These are phyloP conservation scores for Quercus tomentella DNA, from an alignment of 331 rosid species.

Conservation along the genomic window DNA sequence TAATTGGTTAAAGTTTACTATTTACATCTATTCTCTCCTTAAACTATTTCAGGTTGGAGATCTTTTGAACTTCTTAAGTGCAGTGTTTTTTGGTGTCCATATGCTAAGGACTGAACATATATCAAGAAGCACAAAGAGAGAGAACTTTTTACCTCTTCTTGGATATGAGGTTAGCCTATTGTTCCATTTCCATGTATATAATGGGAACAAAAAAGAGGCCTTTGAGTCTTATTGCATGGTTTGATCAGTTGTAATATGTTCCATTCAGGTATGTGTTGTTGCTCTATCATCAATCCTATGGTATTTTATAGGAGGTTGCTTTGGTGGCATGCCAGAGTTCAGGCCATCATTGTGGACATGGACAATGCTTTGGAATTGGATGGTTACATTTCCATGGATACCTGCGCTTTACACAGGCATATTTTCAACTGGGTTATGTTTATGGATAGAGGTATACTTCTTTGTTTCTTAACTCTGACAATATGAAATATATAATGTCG, in stretches of 20 bases:
- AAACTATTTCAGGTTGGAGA: constrained; percentile 58
- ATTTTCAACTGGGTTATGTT: constrained; percentile 68
- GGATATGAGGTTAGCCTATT: constrained; percentile 61
- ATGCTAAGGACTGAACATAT: constrained; percentile 74
- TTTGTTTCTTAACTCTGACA: not conserved
- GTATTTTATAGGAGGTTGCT: constrained; percentile 50
- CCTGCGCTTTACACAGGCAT: constrained; percentile 80
- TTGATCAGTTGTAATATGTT: not conserved
- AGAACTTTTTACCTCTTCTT: constrained; percentile 61
- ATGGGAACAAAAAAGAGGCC: not conserved
- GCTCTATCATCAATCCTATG: constrained; percentile 51
- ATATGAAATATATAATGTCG: not conserved
- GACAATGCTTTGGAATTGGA: constrained; percentile 43
- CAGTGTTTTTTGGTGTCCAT: constrained; percentile 69
- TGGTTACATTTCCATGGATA: constrained; percentile 73
- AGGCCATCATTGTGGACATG: constrained; percentile 49
- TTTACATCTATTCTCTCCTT: not conserved
- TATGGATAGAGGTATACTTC: constrained; percentile 69
- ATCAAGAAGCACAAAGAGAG: constrained; percentile 54
- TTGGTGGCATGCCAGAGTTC: constrained; percentile 30
- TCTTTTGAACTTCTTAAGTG: constrained; percentile 63
- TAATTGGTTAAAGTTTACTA: not conserved
- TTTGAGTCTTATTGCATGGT: not conserved
- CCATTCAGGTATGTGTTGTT: constrained; percentile 53
- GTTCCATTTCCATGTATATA: not conserved